These are phyloP conservation scores for Vitis amurensis DNA, from an alignment of 164 flowering plant genomes.

Conservation along the genomic window DNA sequence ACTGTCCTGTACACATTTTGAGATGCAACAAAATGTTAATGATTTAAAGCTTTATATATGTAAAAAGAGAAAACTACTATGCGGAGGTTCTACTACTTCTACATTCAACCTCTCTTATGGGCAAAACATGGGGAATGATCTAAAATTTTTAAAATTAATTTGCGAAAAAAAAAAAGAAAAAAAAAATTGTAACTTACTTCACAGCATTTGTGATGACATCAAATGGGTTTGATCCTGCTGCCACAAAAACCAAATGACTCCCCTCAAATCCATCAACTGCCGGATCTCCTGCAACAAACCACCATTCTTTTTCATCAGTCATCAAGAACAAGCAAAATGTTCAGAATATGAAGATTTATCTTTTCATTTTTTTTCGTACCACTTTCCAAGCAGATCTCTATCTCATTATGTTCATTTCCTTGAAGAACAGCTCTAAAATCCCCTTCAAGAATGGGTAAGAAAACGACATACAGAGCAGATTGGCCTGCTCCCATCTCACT, in stretches of 20 bases:
- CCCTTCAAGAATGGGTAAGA: constrained; percentile 83
- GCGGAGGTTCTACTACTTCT: too few relatives aligned
- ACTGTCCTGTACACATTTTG: constrained; percentile 50
- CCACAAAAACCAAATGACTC: constrained; percentile 69
- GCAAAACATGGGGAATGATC: neutral
- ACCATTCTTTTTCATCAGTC: neutral
- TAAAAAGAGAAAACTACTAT: neutral
- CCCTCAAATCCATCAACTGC: constrained; percentile 71
- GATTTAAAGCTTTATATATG: neutral
- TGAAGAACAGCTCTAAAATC: constrained; percentile 86
- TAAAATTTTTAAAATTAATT: neutral
- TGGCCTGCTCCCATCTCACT: constrained; percentile 21
- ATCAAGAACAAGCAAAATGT: neutral
- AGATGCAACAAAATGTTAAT: neutral
- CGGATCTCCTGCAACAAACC: constrained; percentile 60
- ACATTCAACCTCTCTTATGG: neutral
- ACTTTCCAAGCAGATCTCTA: constrained; percentile 88
- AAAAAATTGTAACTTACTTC: constrained; percentile 47
- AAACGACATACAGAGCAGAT: constrained; percentile 53
- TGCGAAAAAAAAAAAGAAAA: neutral
- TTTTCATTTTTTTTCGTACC: constrained; percentile 41
- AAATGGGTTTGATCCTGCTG: constrained; percentile 81
- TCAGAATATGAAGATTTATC: neutral
- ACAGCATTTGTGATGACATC: constrained; percentile 76
- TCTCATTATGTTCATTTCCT: constrained; percentile 64